Conservation (phyloP, 2,329 filamentous ascomycete species). For the Balansia obtecta region DNA sequence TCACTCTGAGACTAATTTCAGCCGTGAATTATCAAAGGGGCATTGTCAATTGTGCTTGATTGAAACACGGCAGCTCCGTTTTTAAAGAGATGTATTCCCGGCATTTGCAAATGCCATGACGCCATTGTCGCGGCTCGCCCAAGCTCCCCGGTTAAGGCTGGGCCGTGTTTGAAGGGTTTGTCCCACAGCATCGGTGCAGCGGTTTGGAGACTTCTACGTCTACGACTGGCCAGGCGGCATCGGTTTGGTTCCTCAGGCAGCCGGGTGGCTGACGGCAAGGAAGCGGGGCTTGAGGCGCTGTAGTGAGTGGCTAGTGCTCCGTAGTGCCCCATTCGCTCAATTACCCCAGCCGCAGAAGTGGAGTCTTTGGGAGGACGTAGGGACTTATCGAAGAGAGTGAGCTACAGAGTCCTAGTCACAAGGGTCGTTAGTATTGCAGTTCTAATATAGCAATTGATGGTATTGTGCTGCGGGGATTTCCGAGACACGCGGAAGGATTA, state of each 20-base stretch:
- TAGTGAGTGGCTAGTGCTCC: background rate
- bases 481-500: too few relatives aligned
- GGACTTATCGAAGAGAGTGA: background rate
- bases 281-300: background rate
- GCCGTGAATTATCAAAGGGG: background rate
- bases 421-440: too few relatives aligned
- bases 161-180: conserved; percentile 7
- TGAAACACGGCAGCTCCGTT: background rate
- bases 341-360: background rate
- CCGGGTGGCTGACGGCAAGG: background rate
- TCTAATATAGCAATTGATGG: too few relatives aligned
- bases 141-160: conserved; percentile 18
- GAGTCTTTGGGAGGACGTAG: background rate
- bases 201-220: background rate
- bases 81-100: conserved; percentile 3
- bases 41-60: background rate
- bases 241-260: background rate
- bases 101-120: conserved; percentile 10
- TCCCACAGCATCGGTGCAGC: conserved; percentile 1
- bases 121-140: conserved; percentile 16
- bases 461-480: too few relatives aligned
- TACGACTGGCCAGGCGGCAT: background rate
- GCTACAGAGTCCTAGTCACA: too few relatives aligned
- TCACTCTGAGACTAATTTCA: background rate
- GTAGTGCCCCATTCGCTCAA: background rate